Base-by-base conservation (phyloP, 352 stramenopile genomes). In the Hyaloperonospora brassicae region DNA sequence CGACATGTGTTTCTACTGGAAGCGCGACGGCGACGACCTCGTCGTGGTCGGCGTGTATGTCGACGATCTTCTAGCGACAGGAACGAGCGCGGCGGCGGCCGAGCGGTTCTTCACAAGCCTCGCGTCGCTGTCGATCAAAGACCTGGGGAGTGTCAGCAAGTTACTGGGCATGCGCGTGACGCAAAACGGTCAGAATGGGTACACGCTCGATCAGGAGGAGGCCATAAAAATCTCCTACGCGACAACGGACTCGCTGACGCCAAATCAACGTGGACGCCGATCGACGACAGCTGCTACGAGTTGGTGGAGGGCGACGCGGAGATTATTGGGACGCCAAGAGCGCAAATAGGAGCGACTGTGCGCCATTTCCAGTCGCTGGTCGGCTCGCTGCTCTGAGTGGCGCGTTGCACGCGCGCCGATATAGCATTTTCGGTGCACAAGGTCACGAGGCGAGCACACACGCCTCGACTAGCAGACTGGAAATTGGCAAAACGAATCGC, bases 1-100 rank as follows among this genome's bases (percentile, higher is more conserved):
- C 2, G 57, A 72, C 39, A 49, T 62, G 25, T 78, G 62, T 47
- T 9, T 78, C 0, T 74, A 65, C 34, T 68, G 27, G 41, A 40
- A 61, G 38, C 38, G 38, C 21, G 6, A 14, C 13, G 14, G 48
- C 31, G 7, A 17, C 2, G 11, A 52, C 27, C 13, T 57, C 1
- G 34, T 53, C 0, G n/a, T 70, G 1, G 55, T 66, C 0, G 65
- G 60, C 0, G 44, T 55, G 1, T 72, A 73, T 41, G 57, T 72
- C 0, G 59, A 73, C 13, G 70, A 75, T 12, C 9, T 75, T 0
- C 35, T 75, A 0, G 55, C 59, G 0, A 72, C 56, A 0, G 56
- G 31, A 0, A 67, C 56, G 0, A 41, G 27, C 27, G 7, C 21
- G 8, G 2, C 30, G 2, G 45, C 23, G 0, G 27, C 62, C 6